Evolutionary conservation across 768 basidiomycete genomes (phyloP).

Genomic region (Kwoniella europaea): DNA sequence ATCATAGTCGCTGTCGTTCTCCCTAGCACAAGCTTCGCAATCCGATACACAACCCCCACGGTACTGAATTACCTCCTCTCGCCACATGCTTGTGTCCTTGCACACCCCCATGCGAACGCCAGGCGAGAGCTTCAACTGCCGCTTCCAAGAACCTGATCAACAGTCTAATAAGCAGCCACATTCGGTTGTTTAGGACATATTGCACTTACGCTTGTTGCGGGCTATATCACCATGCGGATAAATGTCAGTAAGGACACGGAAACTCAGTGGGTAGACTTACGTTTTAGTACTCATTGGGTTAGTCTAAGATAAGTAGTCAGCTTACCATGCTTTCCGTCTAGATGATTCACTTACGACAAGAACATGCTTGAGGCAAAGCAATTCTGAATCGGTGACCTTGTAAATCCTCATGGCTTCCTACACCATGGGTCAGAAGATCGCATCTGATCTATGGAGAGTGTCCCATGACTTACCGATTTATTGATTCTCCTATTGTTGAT

Average conservation of each 20-base stretch:
- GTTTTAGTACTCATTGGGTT: constrained; percentile 21
- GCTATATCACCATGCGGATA: neutral
- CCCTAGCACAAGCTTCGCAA: constrained; percentile 4
- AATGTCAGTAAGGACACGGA: neutral
- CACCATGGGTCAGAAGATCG: too few species aligned
- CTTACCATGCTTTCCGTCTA: neutral
- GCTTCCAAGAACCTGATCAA: constrained; percentile 22
- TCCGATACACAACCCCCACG: neutral
- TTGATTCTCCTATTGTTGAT: constrained; percentile 5
- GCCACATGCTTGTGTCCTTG: neutral
- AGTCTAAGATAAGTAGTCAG: neutral
- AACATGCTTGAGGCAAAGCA: constrained; percentile 30
- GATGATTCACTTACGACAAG: constrained; percentile 34
- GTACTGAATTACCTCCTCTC: too few species aligned
- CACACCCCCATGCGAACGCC: constrained; percentile 29
- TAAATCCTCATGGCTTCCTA: constrained; percentile 29
- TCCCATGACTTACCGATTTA: constrained; percentile 4
- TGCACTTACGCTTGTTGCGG: constrained; percentile 24
- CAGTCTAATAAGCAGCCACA: neutral
- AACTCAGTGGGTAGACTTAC: neutral
- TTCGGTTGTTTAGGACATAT: too few species aligned
- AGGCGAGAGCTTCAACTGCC: constrained; percentile 34
- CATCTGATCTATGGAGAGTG: too few species aligned
- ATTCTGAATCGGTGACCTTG: constrained; percentile 36
- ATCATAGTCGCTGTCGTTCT: neutral